Conservation (phyloP, 2,329 filamentous ascomycete species). For the Botrytis medusae region DNA sequence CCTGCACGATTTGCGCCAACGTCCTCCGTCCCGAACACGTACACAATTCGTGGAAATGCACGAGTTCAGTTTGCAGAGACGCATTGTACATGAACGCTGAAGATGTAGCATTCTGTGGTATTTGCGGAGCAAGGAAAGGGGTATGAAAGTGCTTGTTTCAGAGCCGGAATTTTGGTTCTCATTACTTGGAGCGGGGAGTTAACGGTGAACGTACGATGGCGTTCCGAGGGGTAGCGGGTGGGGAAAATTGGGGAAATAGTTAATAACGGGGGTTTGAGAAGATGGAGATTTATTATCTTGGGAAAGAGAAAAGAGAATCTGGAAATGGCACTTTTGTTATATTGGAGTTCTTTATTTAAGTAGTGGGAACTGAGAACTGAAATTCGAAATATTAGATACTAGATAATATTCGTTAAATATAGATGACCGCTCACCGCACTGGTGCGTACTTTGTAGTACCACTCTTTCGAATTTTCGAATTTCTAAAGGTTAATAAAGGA, state of each 20-base stretch:
- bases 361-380: neutral
- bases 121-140: conserved; percentile 55
- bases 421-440: no score
- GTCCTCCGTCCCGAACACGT: conserved; percentile 59
- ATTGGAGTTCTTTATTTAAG: neutral
- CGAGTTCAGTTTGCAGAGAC: conserved; percentile 52
- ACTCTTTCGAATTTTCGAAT: no score
- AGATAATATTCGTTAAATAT: neutral
- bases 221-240: neutral
- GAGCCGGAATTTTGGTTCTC: neutral
- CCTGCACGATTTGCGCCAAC: conserved; percentile 69
- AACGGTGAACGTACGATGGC: neutral
- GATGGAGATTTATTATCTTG: neutral
- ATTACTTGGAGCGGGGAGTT: neutral
- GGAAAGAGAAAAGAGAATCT: neutral
- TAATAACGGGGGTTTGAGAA: neutral
- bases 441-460: no score
- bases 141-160: neutral
- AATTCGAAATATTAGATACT: neutral
- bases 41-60: conserved; percentile 63
- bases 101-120: conserved; percentile 68
- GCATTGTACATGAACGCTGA: conserved; percentile 65
- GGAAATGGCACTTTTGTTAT: neutral
- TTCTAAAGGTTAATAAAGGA: no score
- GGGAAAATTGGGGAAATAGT: neutral